phyloP scores from a whole-genome alignment of 257 asterid species.

The Paraleonurus japonicus region DNA sequence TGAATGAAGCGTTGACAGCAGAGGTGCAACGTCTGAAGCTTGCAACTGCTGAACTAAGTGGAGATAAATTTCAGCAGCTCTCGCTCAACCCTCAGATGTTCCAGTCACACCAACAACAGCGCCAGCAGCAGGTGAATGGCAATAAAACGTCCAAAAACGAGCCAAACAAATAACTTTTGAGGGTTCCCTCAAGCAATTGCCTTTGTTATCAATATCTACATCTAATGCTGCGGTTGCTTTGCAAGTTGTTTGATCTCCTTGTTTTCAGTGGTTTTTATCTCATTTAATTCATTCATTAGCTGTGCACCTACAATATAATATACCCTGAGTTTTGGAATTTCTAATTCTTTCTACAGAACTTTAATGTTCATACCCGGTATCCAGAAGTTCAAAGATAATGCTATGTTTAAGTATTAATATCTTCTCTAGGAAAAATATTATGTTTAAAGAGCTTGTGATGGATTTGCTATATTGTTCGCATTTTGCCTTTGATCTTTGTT shows the following conservation, averaged over 20 bases:
- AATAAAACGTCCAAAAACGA: constrained; percentile 29
- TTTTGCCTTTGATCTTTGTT: not conserved
- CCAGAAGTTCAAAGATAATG: not conserved
- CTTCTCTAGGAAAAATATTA: constrained; percentile 11
- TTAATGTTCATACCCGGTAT: constrained; percentile 1
- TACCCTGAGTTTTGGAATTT: constrained; percentile 22
- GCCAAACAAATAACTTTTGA: constrained; percentile 28
- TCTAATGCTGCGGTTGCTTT: no score
- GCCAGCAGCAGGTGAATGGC: constrained; percentile 36
- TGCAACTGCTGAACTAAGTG: constrained; percentile 44
- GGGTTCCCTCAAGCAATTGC: not conserved
- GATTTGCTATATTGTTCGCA: not conserved
- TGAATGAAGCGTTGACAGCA: constrained; percentile 57
- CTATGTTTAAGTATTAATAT: not conserved
- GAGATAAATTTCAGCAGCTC: constrained; percentile 53
- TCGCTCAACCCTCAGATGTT: constrained; percentile 48
- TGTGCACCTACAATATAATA: constrained; percentile 20
- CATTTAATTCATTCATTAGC: constrained; percentile 31
- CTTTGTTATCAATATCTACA: not conserved
- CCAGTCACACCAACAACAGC: constrained; percentile 33
- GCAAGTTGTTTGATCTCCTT: not conserved
- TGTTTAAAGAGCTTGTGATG: not conserved
- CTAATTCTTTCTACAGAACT: not conserved
- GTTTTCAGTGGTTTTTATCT: not conserved
- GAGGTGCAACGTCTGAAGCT: constrained; percentile 71